Evolutionary conservation across 805 yeast species (phyloP), one percentile per base, ranked within the genome.

Genomic region (Blastobotrys parvus): DNA sequence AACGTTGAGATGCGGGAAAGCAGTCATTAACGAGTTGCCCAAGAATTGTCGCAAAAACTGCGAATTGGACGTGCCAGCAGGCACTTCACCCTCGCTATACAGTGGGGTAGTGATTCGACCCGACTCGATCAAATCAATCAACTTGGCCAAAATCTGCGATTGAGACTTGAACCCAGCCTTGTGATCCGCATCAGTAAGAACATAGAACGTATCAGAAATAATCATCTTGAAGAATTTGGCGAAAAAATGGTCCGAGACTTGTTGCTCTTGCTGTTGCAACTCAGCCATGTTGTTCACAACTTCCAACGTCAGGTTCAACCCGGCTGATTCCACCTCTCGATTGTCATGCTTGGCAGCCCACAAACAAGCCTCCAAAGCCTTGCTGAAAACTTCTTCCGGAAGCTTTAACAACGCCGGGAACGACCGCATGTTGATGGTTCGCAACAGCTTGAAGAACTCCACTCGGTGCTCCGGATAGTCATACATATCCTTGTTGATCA

Each of bases 331-430:
- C 44, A 92, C 97, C 44, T 90, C 97, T 62, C 97, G 79, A 64
- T 92, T 89, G 58, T 89, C 92, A 63, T 92, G 99, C 65, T 92
- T 90, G 63, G 92, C 85, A 0, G 97, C 97, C 99, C 99, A 92
- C 57, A 92, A 71, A 37, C 95, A 89, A 2, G 97, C 94, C 65
- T 88, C 90, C 47, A 92, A 79, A 45, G 92, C 82, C 46, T 87
- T 75, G 59, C 84, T 88, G 74, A 92, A 90, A 19, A 95, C 94
- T 49, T 79, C 88, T 2, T 94, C 90, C 7, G 97, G 94, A 50
- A 92, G 74, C 62, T 87, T 84, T 47, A 87, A 70, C 52, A 92
- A 72, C 0, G 97, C 95, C 45, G 77, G 74, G 72, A 92, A 92
- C 15, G 92, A 80, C 58, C 83, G 82, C 53, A 79, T 64, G 63